Base-by-base conservation (phyloP, 352 stramenopile species). In the Phytophthora citricola region DNA sequence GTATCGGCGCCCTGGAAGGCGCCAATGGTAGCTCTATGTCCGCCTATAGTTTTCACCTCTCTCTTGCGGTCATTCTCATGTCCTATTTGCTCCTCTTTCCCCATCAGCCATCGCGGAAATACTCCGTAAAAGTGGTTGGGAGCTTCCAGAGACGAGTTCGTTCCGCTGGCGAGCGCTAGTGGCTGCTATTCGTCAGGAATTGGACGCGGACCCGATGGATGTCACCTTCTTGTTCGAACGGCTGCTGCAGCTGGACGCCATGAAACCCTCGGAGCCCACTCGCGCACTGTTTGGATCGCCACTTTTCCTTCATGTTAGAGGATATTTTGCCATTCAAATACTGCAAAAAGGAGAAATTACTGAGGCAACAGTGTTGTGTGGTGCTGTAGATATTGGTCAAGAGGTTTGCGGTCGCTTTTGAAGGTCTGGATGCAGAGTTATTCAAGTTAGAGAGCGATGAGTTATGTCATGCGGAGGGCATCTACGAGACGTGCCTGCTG, bases 371-470 rank as follows among this genome's bases (percentile, higher is more conserved):
- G 8, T 29, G 11, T 31, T 53, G 24, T 48, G 12, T 52, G 6
- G 12, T 46, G 17, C 7, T 50, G 20, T 22, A 94, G 86, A 59
- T 93, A 29, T 46, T 90, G 34, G 81, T 89, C 3, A 69, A 90
- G 56, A 75, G 84, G n/a, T 83, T 92, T 31, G 81, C 78, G 1
- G 66, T 69, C 17, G 73, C 75, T 12, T 87, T 88, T 56, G 68
- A 78, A 27, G 70, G 69, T 2, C 75, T 83, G 44, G 76, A 90
- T 46, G 69, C 66, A 10, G 83, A 90, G 20, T 45, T 87, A 12
- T 94, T 94, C 54, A 90, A 87, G 43, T 52, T 89, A 12, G 83
- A 94, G 51, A 85, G 81, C 34, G 86, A 92, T 31, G 66, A 89
- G 38, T 52, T 94, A 59, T 86, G 71, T 46, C 73, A 81, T 56